Conservation (phyloP, 2,329 filamentous ascomycete species). For the Penicillium glabrum region DNA sequence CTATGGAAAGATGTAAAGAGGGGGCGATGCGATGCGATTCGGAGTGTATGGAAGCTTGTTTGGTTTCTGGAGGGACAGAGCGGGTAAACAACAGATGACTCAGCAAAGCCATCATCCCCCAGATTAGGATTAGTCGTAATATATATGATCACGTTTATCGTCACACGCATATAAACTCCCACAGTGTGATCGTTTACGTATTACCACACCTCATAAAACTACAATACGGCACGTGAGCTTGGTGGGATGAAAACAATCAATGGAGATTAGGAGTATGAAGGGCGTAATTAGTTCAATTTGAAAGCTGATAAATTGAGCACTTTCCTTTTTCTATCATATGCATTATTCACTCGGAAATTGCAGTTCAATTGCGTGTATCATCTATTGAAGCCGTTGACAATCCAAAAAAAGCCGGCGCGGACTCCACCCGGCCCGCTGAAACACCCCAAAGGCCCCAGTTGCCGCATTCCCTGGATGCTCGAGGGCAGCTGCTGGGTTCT, state of each 20-base stretch:
- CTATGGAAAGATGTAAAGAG: background rate
- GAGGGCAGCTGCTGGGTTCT: slow-evolving; percentile 15
- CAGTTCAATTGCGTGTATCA: background rate
- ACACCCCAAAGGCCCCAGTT: slow-evolving; percentile 22
- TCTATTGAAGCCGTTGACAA: slow-evolving; percentile 1
- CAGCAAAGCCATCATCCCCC: slow-evolving; percentile 12
- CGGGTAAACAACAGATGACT: slow-evolving; percentile 39
- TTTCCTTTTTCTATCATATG: background rate
- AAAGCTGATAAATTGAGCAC: background rate
- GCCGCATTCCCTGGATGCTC: slow-evolving; percentile 22
- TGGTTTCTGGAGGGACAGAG: slow-evolving; percentile 34
- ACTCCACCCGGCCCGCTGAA: slow-evolving; percentile 25
- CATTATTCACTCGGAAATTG: background rate
- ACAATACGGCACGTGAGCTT: slow-evolving; percentile 3
- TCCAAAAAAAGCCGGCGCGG: slow-evolving; percentile 11
- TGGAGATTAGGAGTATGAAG: background rate
- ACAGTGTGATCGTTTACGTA: background rate
- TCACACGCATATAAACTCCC: background rate
- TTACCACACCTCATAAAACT: background rate
- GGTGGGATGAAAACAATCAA: background rate
- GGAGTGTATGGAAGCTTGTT: slow-evolving; percentile 8
- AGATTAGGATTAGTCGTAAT: slow-evolving; percentile 11
- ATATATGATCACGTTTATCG: background rate
- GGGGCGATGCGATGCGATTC: slow-evolving; percentile 4
- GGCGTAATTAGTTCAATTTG: background rate